Conservation (phyloP, 345 rosid species). For the Syzygium aromaticum region DNA sequence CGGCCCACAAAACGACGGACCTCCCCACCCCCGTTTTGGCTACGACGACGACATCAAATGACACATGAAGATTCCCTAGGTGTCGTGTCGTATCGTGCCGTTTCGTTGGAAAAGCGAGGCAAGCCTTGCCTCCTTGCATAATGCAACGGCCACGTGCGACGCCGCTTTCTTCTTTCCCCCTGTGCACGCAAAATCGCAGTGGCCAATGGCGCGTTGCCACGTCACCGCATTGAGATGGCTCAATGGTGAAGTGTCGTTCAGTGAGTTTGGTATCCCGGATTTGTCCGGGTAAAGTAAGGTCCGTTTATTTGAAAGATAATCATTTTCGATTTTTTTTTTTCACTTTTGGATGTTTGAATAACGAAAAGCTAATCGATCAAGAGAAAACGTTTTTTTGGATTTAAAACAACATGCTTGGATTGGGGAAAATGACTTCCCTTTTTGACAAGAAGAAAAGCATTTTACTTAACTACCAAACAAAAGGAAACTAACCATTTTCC, state of each 20-base stretch:
- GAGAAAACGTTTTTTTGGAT: too few species aligned
- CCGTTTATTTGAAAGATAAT: not conserved
- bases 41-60: not conserved
- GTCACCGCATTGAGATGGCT: not conserved
- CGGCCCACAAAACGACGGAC: not conserved
- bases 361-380: not conserved
- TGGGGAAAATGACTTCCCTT: not conserved
- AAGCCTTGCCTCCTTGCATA: not conserved
- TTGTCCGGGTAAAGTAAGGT: not conserved
- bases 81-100: not conserved
- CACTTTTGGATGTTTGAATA: not conserved
- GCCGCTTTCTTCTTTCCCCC: not conserved
- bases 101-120: not conserved
- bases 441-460: accelerated
- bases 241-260: not conserved
- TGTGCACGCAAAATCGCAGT: not conserved
- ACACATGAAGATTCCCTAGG: not conserved
- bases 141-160: not conserved
- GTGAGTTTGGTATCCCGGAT: not conserved
- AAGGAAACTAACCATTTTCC: not conserved
- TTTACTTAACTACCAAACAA: not conserved
- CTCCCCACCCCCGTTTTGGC: too few species aligned
- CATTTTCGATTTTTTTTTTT: not conserved
- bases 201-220: not conserved
- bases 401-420: not conserved